A percentile compares a stretch with the other conserved stretches of the same genome.
These are phyloP conservation scores for Epichloe sibirici DNA, from an alignment of 2,329 filamentous ascomycete genomes.

Conservation along the genomic window DNA sequence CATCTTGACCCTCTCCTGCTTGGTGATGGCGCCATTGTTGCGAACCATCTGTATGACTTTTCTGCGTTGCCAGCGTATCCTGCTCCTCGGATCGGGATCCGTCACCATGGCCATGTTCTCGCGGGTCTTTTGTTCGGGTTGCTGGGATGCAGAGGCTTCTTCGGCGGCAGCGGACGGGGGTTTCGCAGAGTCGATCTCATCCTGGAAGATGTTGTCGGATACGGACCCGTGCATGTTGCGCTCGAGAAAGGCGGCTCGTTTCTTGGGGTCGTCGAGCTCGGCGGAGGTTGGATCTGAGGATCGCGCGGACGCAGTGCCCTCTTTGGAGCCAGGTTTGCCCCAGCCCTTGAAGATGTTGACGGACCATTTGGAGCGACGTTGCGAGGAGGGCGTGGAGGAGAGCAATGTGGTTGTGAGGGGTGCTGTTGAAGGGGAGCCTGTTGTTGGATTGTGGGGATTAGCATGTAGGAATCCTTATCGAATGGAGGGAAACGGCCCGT, in stretches of 20 bases:
- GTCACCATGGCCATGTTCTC: conserved; percentile 49
- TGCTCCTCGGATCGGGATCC: conserved; percentile 62
- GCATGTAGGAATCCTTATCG: background rate
- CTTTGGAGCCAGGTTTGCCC: conserved; percentile 18
- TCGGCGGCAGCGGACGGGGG: conserved; percentile 9
- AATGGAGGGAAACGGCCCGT: too few species aligned
- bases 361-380: conserved; percentile 32
- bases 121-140: conserved; percentile 25
- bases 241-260: conserved; percentile 29
- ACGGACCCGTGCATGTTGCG: conserved; percentile 28
- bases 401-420: conserved; percentile 10
- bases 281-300: conserved; percentile 13
- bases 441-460: background rate
- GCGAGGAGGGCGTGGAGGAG: conserved; percentile 9
- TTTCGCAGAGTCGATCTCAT: conserved; percentile 34
- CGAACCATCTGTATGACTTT: conserved; percentile 69
- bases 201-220: conserved; percentile 51
- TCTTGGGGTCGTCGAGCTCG: conserved; percentile 30
- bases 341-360: conserved; percentile 27
- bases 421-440: conserved; percentile 7
- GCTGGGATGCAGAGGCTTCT: conserved; percentile 10
- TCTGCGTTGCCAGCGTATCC: conserved; percentile 68
- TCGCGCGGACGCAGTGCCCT: conserved; percentile 17
- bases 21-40: conserved; percentile 40
- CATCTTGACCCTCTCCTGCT: conserved; percentile 54